Conservation (phyloP, 2,329 filamentous ascomycete genomes). For the Scleromitrula shiraiana region DNA sequence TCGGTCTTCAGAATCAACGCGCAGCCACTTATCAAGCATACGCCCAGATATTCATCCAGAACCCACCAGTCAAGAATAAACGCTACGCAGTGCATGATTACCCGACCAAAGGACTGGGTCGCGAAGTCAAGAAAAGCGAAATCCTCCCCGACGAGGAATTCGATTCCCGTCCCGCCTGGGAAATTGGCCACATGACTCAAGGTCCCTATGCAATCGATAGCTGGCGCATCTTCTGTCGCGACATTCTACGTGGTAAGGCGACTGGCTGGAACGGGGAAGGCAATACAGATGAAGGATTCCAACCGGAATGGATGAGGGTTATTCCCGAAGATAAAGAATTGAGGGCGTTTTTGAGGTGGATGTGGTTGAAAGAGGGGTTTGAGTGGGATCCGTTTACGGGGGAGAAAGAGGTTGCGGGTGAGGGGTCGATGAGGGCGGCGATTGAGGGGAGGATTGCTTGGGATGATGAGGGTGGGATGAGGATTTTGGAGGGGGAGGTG, state of each 20-base stretch:
- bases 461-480: slow-evolving; percentile 31
- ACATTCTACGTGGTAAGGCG: slow-evolving; percentile 60
- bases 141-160: slow-evolving; percentile 36
- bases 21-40: slow-evolving; percentile 61
- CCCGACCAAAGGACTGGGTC: slow-evolving; percentile 40
- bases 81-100: slow-evolving; percentile 51
- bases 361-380: slow-evolving; percentile 84
- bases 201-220: slow-evolving; percentile 80
- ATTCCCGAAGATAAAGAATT: slow-evolving; percentile 79
- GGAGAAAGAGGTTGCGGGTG: slow-evolving; percentile 44
- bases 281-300: slow-evolving; percentile 54
- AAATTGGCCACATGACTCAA: slow-evolving; percentile 77
- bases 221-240: slow-evolving; percentile 90
- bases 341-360: slow-evolving; percentile 79
- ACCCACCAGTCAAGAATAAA: slow-evolving; percentile 50
- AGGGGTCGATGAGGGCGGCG: slow-evolving; percentile 48
- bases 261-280: slow-evolving; percentile 57
- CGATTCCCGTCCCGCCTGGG: slow-evolving; percentile 47
- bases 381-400: slow-evolving; percentile 71
- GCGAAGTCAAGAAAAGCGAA: slow-evolving; percentile 39
- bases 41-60: slow-evolving; percentile 56
- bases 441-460: slow-evolving; percentile 44
- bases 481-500: slow-evolving; percentile 22
- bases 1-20: slow-evolving; percentile 65
- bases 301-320: slow-evolving; percentile 88